Base-by-base conservation (phyloP, 768 basidiomycete genomes). In the Amylocystis lapponica region DNA sequence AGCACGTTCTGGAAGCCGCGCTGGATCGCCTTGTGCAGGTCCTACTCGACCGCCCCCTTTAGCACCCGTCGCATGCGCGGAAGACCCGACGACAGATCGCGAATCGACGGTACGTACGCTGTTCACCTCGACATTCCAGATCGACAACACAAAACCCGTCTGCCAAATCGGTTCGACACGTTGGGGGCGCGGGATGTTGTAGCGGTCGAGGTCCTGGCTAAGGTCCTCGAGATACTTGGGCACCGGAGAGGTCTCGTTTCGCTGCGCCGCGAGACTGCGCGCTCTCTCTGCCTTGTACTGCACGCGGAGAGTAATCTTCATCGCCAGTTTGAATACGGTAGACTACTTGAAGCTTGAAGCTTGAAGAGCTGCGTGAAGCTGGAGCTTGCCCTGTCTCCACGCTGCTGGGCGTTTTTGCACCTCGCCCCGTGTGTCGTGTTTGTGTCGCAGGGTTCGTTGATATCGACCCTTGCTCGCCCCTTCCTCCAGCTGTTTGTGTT, bases 11-110 rank as follows among this genome's bases (percentile, higher is more conserved):
- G 30, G 22, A 52, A 52, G 2, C 40, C 51, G 14, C 35, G 32
- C 31, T 46, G 51, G 3, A 52, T 44, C 9, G 14, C 36, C 12
- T 31, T 40, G 31, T 52, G 47, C 30, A 39, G n/a, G n/a, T 52
- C 47, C 51, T 52, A 39, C 14, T 26, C 20, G 13, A 4, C n/a
- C 14, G 21, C 11, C 19, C 5, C 20, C 20, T 3, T 33, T 32
- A 8, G 14, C 32, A n/a, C 14, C 9, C n/a, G 9, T 30, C 9
- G 32, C 14, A 33, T n/a, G 7, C 6, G 32, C n/a, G 32, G 19
- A 33, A 5, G 7, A 6, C 5, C 32, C 14, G 6, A 33, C 19
- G 32, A 19, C n/a, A n/a, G 26, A 39, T 13, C 25, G 23, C 27
- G n/a, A 36, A 36, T 7, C 7, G 38, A 16, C 9, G n/a, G 27